These are phyloP conservation scores for Parietichytrium sp. DNA, from an alignment of 108 stramenopile species.

Conservation along the genomic window DNA sequence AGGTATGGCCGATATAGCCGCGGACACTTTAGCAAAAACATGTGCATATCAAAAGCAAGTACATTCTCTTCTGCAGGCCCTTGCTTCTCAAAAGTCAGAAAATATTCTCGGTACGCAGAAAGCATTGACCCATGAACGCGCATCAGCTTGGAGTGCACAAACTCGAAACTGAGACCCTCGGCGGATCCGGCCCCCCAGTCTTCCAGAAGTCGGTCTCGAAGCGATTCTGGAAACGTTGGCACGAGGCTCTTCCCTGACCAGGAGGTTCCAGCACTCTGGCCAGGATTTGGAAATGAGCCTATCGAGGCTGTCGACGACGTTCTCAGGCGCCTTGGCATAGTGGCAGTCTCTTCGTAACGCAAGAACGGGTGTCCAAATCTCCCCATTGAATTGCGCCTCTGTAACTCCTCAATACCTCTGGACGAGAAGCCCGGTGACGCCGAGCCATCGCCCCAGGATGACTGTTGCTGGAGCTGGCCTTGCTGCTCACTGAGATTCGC, in stretches of 20 bases:
- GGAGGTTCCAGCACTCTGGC: no score
- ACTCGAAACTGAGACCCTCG: background rate
- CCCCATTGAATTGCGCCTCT: no score
- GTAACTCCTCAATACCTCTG: no score
- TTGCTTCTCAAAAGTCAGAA: background rate
- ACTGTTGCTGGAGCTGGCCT: no score
- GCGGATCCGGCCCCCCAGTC: background rate
- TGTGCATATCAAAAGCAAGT: background rate
- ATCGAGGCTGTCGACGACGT: background rate
- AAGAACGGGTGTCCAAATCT: constrained; percentile 1
- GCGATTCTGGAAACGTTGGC: constrained; percentile 4
- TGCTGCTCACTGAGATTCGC: constrained; percentile 15
- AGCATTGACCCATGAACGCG: background rate
- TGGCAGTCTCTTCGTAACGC: background rate
- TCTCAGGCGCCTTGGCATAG: background rate
- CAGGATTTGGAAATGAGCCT: no score
- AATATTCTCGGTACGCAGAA: background rate
- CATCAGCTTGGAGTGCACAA: constrained; percentile 11
- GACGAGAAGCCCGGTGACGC: no score
- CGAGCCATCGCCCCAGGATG: no score
- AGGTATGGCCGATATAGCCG: constrained; percentile 23
- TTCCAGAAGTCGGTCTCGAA: constrained; percentile 29
- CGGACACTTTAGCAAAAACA: background rate
- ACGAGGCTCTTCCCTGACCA: background rate
- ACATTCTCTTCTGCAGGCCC: background rate